phyloP scores from a whole-genome alignment of 2,329 filamentous ascomycete species.

The Ophiocordyceps camponoti-rufipedis region DNA sequence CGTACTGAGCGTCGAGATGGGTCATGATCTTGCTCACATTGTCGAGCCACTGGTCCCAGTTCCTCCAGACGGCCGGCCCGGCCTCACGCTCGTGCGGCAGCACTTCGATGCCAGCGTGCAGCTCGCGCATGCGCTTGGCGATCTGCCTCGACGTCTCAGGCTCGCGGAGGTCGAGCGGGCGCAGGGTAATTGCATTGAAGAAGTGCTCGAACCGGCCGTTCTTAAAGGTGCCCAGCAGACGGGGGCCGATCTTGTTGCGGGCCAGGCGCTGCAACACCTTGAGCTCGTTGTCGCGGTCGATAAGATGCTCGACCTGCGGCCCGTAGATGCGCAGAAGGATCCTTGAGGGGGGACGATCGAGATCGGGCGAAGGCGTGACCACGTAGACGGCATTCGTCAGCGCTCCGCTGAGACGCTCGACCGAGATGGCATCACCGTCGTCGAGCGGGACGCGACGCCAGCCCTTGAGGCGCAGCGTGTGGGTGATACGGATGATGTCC shows the following conservation, averaged over 20 bases:
- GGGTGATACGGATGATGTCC: slow-evolving; percentile 75
- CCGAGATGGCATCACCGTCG: slow-evolving; percentile 45
- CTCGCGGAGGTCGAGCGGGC: slow-evolving; percentile 55
- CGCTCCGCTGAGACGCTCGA: slow-evolving; percentile 71
- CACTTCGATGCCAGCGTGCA: slow-evolving; percentile 85
- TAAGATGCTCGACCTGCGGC: slow-evolving; percentile 85
- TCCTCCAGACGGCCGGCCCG: slow-evolving; percentile 73
- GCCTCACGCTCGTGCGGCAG: slow-evolving; percentile 57
- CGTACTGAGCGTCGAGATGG: slow-evolving; percentile 39
- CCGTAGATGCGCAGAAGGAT: slow-evolving; percentile 84
- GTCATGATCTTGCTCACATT: slow-evolving; percentile 42
- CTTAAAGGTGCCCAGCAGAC: slow-evolving; percentile 75
- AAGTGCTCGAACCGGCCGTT: slow-evolving; percentile 96
- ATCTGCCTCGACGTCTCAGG: slow-evolving; percentile 80
- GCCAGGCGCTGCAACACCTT: slow-evolving; percentile 71
- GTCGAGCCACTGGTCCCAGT: slow-evolving; percentile 84
- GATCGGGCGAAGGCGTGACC: slow-evolving; percentile 57
- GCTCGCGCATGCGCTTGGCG: slow-evolving; percentile 90
- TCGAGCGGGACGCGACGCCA: slow-evolving; percentile 74
- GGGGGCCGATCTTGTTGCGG: slow-evolving; percentile 82
- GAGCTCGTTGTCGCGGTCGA: slow-evolving; percentile 81
- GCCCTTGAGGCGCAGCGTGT: slow-evolving; percentile 77
- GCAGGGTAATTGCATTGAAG: slow-evolving; percentile 70
- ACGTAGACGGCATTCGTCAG: slow-evolving; percentile 95
- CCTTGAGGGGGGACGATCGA: slow-evolving; percentile 42